Evolutionary conservation across 306 rosid genomes (phyloP).

Genomic region (Bauhinia variegata): DNA sequence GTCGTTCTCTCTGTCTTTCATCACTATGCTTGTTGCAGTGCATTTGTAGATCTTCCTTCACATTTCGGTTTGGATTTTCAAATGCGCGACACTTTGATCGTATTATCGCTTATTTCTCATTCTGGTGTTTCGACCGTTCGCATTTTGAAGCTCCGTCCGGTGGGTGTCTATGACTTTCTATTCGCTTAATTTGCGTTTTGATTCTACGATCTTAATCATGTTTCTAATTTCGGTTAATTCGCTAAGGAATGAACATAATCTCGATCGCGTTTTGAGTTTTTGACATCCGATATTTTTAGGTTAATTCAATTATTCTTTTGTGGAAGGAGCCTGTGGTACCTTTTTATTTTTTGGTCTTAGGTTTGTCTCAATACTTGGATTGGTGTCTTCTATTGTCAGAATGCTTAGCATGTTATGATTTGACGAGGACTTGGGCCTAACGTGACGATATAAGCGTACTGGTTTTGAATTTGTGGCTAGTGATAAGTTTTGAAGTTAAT

Average conservation of each 20-base stretch:
- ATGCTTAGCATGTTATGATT: background rate
- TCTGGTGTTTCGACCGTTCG: constrained; percentile 25
- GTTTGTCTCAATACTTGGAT: background rate
- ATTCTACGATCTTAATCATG: background rate
- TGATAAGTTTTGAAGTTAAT: background rate
- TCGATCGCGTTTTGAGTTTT: background rate
- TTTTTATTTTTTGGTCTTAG: background rate
- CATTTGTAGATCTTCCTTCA: constrained; percentile 40
- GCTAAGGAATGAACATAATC: background rate
- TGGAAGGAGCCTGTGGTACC: background rate
- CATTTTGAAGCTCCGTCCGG: constrained; percentile 42
- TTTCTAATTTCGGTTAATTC: background rate
- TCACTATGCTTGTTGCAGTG: background rate
- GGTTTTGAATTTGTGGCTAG: background rate
- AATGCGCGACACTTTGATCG: constrained; percentile 38
- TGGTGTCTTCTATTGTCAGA: background rate
- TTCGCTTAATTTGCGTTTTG: constrained; percentile 6
- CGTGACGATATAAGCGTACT: background rate
- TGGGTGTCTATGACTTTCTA: constrained; percentile 35
- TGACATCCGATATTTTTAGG: background rate
- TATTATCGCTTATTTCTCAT: background rate
- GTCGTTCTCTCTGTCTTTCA: constrained; percentile 12
- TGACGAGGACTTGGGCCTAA: background rate
- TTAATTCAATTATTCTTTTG: no score
- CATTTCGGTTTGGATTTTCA: constrained; percentile 49